phyloP scores from a whole-genome alignment of 129 eudicot species.

The sunflower (Helianthus annuus) region HanXRQr2.0-SUNRISE NC_035444.2:76086709-76087208 shows the following conservation, averaged over 20 bases:
- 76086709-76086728: conserved; percentile 94
- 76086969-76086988: conserved; percentile 31
- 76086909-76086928: conserved; percentile 36
- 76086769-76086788: conserved; percentile 78
- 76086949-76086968: conserved; percentile 26
- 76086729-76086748: conserved; percentile 82
- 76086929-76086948: conserved; percentile 36
- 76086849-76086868: conserved; percentile 48
- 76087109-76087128: no score
- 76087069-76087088: not conserved
- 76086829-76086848: conserved; percentile 73
- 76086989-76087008: conserved; percentile 22
- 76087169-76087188: not conserved
- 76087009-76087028: not conserved
- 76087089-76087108: not conserved
- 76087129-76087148: no score
- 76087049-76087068: not conserved
- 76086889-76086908: conserved; percentile 16
- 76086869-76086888: conserved; percentile 16
- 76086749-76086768: conserved; percentile 84
- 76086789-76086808: conserved; percentile 81
- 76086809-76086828: conserved; percentile 78
- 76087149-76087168: no score
- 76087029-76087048: conserved; percentile 6
- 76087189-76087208: not conserved